Base-by-base conservation (phyloP, 192 early-diverging fungal species). In the Phycomyces blakesleeanus region DNA sequence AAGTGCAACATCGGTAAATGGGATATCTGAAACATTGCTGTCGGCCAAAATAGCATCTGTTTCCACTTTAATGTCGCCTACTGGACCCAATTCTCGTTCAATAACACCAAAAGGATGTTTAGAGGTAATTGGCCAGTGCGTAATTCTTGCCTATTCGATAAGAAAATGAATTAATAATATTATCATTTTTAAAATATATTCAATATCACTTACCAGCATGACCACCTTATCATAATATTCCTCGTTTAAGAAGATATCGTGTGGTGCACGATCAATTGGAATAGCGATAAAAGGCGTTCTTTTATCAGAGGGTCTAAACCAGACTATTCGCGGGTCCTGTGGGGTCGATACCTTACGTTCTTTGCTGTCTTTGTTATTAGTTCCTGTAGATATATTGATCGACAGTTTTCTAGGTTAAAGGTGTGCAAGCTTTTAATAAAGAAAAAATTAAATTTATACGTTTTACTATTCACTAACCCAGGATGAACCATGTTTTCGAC, bases 221-320 rank as follows among this genome's bases (percentile, higher is more conserved):
- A 92, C 70, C 42, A 76, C 78, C 25, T 71, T 76, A 7, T 39
- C 34, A 52, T 78, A 91, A 0, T 73, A 63, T 0, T 56, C 41
- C 21, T 84, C 83, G 38, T 87, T 74, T n/a, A 81, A 75, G 12
- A 88, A 65, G 56, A 88, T 85, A 55, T 91, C 87, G 0, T n/a
- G 22, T 0, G 88, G 87, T 0, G 76, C 80, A 37, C 84, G 63
- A 49, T 83, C 78, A 11, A 81, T 75, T 10, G 85, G 83, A 52
- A 93, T 80, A 8, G 81, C 77, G n/a, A 92, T 76, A 14, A 86
- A 75, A 6, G 91, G 89, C 0, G 84, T 77, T 9, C 89, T 82
- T 57, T 85, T 83, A 71, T 93, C 90, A 3, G 77, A 81, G 66
- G 91, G 89, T 69, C 84, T 84, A 74, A 93, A 89, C 89, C 89